Evolutionary conservation across 371 early-diverging fungal genomes (phyloP).

Genomic region (Sporodiniella umbellata): DNA sequence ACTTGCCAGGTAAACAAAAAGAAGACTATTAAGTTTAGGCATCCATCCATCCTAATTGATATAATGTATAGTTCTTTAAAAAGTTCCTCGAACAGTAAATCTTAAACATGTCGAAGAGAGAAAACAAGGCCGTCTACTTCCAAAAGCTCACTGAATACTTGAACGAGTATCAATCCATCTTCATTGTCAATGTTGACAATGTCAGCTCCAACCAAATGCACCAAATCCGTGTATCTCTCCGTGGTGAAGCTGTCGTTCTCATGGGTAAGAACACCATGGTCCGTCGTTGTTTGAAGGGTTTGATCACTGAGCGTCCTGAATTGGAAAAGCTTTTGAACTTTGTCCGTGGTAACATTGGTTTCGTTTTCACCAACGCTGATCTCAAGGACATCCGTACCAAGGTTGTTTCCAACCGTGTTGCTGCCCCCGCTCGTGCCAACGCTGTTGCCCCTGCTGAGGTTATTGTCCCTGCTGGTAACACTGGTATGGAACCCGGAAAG

Average conservation of each 20-base stretch:
- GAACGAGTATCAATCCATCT: conserved; percentile 83
- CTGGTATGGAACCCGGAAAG: conserved; percentile 99
- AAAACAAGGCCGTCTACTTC: conserved; percentile 52
- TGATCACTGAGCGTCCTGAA: conserved; percentile 79
- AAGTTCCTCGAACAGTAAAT: conserved; percentile 51
- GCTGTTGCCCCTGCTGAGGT: conserved; percentile 98
- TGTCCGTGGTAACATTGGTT: conserved; percentile 97
- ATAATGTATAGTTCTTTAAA: conserved; percentile 31
- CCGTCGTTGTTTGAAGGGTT: conserved; percentile 89
- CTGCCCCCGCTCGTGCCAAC: conserved; percentile 98
- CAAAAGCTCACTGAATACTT: conserved; percentile 68
- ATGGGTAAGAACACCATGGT: conserved; percentile 99
- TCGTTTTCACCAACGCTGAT: conserved; percentile 99
- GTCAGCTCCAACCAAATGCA: conserved; percentile 99
- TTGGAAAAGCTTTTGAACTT: conserved; percentile 84
- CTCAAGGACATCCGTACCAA: conserved; percentile 93
- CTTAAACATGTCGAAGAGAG: conserved; percentile 55
- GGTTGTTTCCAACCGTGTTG: conserved; percentile 92
- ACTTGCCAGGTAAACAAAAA: conserved; percentile 18
- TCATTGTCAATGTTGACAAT: conserved; percentile 99
- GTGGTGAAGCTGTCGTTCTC: conserved; percentile 91
- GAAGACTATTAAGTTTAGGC: neutral
- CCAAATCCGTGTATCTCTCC: conserved; percentile 93
- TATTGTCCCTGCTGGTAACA: conserved; percentile 96
- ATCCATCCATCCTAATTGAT: conserved; percentile 19